Base-by-base conservation (phyloP, 495 filamentous ascomycete genomes). In the Podospora australis region DNA sequence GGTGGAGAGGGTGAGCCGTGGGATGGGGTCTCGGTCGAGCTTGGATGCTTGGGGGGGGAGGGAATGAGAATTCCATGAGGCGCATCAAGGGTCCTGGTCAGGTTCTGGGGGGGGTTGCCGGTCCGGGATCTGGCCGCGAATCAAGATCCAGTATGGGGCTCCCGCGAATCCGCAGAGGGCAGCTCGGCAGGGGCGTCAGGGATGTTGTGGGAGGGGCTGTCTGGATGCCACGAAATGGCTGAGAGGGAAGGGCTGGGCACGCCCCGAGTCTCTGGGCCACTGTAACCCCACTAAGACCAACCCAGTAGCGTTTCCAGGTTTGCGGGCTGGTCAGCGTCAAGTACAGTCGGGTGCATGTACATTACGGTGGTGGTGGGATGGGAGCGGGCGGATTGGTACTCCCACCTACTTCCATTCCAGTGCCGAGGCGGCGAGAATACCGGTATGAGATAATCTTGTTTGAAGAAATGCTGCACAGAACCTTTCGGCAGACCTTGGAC, bases 71-170 rank as follows among this genome's bases (percentile, higher is more conserved):
- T 36, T 36, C n/a, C n/a, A 36, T 36, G 32, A 36, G 32, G 32
- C 13, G 32, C 32, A 36, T 36, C 9, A 10, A 4, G 30, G 30
- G 9, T 11, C 16, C 30, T 17, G 19, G 32, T n/a, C n/a, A n/a
- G 32, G 32, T 36, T 17, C 32, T 36, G 14, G 32, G 32, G n/a
- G 55, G 49, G 38, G 25, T 50, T 35, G 23, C 40, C 16, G 44
- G 43, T 36, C 38, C 38, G 40, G 56, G 45, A 59, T 49, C 49
- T 59, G 49, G 52, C 44, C 39, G 40, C 53, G 51, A 56, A 54
- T 59, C 57, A 56, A 54, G 53, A 59, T 56, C 47, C 48, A 49
- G 54, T 44, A 48, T 34, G 30, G 45, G 16, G 40, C 35, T 41
- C 21, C 28, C 22, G 44, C 50, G n/a, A 26, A 32, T 45, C 49